phyloP scores from a whole-genome alignment of 768 basidiomycete genomes.

The Chalciporus sphaerocephalus region DNA sequence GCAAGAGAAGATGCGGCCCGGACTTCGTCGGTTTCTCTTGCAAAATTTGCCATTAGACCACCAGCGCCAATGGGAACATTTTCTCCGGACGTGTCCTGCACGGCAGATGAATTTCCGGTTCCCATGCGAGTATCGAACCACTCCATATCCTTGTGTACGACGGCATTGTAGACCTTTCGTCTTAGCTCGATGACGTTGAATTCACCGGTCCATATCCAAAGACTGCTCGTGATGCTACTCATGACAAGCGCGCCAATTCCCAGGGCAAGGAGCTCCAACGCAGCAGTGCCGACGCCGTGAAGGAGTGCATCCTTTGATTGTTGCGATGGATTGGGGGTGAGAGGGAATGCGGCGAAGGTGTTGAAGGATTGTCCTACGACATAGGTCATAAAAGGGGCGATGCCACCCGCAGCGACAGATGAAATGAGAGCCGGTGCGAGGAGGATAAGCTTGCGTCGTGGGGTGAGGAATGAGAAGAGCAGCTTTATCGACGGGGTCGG shows the following conservation, averaged over 20 bases:
- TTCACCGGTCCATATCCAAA: conserved; percentile 91
- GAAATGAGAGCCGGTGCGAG: conserved; percentile 61
- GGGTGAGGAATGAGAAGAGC: conserved; percentile 63
- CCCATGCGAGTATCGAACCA: conserved; percentile 89
- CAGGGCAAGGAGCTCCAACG: conserved; percentile 63
- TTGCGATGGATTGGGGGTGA: conserved; percentile 36
- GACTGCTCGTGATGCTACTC: conserved; percentile 65
- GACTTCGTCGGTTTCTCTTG: conserved; percentile 92
- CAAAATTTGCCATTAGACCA: conserved; percentile 91
- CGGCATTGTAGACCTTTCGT: conserved; percentile 60
- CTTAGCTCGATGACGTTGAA: conserved; percentile 67
- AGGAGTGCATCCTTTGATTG: conserved; percentile 49
- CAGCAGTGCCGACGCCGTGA: conserved; percentile 53
- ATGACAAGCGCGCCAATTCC: conserved; percentile 63
- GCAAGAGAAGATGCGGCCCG: conserved; percentile 79
- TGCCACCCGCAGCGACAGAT: conserved; percentile 60
- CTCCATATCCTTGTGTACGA: conserved; percentile 69
- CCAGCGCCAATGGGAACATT: conserved; percentile 70
- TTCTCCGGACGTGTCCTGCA: conserved; percentile 34
- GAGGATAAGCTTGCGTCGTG: conserved; percentile 50
- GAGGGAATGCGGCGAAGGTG: conserved; percentile 58
- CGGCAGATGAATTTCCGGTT: conserved; percentile 41
- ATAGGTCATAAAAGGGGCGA: conserved; percentile 83
- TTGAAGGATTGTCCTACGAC: conserved; percentile 77
- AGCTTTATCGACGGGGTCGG: conserved; percentile 54